These are phyloP conservation scores for Melampsora larici-populina DNA, from an alignment of 1,284 basidiomycete genomes.

Conservation along the genomic window DNA sequence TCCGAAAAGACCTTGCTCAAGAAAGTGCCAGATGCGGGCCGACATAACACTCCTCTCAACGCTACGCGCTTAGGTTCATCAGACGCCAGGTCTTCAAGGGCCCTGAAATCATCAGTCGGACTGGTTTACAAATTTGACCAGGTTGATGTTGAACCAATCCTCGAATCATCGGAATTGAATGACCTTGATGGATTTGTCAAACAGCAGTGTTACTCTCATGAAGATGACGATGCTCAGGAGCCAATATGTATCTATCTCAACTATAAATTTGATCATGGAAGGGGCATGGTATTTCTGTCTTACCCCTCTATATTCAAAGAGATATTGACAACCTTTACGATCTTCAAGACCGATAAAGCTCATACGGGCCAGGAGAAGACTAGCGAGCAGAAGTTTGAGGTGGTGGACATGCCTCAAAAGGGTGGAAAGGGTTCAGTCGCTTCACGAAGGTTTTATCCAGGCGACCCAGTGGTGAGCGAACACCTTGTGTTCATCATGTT, in stretches of 20 bases:
- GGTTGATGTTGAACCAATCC: background rate
- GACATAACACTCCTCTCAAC: no score
- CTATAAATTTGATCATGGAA: background rate
- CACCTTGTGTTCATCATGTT: background rate
- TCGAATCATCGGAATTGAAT: background rate
- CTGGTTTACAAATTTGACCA: constrained; percentile 1
- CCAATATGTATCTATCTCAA: background rate
- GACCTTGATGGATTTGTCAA: background rate
- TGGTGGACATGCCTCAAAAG: background rate
- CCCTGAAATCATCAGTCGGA: background rate
- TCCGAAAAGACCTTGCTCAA: no score
- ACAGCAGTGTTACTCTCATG: background rate
- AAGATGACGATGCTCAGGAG: background rate
- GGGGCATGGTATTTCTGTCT: background rate
- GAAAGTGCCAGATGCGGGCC: no score
- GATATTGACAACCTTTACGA: background rate
- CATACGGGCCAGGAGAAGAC: no score
- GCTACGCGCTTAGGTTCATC: no score
- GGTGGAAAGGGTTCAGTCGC: background rate
- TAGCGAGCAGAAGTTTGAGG: background rate
- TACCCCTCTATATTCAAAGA: background rate
- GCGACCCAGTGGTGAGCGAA: background rate
- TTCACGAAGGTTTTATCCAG: background rate
- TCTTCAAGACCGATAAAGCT: no score
- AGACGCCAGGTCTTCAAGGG: no score